Evolutionary conservation across 331 rosid genomes (phyloP).

Genomic region (Quercus lobata): DNA sequence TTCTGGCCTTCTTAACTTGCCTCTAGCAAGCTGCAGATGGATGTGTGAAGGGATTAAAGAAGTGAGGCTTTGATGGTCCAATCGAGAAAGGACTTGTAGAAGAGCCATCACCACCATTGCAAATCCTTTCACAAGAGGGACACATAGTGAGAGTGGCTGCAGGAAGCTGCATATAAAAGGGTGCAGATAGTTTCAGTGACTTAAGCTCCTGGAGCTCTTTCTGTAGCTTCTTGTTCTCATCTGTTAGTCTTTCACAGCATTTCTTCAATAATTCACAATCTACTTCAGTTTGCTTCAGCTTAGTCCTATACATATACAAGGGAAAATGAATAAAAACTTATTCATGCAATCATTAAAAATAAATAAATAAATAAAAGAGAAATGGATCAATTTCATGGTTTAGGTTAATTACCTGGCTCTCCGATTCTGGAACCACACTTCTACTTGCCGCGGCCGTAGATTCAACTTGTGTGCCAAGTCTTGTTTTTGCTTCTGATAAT

Average conservation of each 20-base stretch:
- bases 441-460: conserved; percentile 83
- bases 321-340: background rate
- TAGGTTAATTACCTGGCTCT: conserved; percentile 69
- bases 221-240: conserved; percentile 65
- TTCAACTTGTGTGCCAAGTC: conserved; percentile 66
- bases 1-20: background rate
- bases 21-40: conserved; percentile 70
- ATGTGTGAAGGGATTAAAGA: conserved; percentile 44
- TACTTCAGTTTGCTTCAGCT: conserved; percentile 77
- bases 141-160: conserved; percentile 63
- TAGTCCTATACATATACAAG: conserved; percentile 38
- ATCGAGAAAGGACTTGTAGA: conserved; percentile 29
- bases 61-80: conserved; percentile 30
- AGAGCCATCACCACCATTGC: conserved; percentile 18
- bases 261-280: conserved; percentile 60
- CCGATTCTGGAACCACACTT: conserved; percentile 98
- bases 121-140: conserved; percentile 70
- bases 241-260: conserved; percentile 52
- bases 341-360: background rate
- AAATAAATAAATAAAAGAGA: too few relatives aligned
- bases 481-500: conserved; percentile 70
- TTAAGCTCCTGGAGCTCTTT: conserved; percentile 76
- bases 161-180: conserved; percentile 56
- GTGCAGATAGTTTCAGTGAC: conserved; percentile 35
- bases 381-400: background rate